These are phyloP conservation scores for Geum urbanum DNA, from an alignment of 306 rosid species.

Conservation along the genomic window DNA sequence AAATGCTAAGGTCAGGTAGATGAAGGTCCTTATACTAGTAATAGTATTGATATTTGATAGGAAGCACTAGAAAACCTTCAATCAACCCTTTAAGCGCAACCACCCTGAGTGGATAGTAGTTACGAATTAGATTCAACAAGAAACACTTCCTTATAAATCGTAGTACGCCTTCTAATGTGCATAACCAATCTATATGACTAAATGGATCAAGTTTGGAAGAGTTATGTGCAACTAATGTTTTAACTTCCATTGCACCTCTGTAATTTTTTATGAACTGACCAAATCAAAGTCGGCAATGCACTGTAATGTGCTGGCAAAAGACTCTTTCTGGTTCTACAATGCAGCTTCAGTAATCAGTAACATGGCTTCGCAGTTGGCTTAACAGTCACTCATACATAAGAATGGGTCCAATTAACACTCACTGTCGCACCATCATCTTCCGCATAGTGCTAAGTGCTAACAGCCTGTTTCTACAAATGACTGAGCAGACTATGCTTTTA, in stretches of 20 bases:
- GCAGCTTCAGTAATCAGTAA: not conserved
- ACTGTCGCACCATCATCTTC: not conserved
- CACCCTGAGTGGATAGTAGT: not conserved
- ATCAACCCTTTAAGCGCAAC: not conserved
- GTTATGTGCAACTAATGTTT: not conserved
- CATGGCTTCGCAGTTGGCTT: not conserved
- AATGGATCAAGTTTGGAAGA: not conserved
- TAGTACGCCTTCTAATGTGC: not conserved
- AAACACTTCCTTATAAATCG: not conserved
- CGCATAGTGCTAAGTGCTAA: not conserved
- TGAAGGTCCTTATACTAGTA: not conserved
- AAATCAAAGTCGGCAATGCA: not conserved
- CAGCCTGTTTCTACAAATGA: slow-evolving; percentile 3
- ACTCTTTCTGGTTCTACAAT: not conserved
- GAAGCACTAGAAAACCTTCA: not conserved
- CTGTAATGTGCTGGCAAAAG: slow-evolving; percentile 10
- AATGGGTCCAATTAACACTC: not conserved
- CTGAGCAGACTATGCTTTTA: not conserved
- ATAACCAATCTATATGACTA: not conserved
- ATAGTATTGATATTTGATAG: no score
- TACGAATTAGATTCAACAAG: not conserved
- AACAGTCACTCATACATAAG: not conserved
- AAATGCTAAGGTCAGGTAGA: not conserved
- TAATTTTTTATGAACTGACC: slow-evolving; percentile 6
- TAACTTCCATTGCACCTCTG: not conserved